Conservation (phyloP, 164 flowering plant genomes). For the Macadamia tetraphylla region DNA sequence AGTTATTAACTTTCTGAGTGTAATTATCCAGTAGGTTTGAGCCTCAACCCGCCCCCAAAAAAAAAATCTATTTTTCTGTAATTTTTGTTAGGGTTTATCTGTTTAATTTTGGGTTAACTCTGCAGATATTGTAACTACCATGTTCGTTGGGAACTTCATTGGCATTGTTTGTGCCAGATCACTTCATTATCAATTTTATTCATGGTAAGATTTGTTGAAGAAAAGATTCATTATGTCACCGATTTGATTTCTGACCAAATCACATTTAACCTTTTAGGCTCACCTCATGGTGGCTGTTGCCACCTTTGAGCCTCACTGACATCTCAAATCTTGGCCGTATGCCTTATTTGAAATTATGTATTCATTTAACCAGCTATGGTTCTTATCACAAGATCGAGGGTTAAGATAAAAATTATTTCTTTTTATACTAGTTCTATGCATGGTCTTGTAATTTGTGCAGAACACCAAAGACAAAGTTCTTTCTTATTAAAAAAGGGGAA, state of each 20-base stretch:
- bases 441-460: no score
- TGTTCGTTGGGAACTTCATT: conserved; percentile 90
- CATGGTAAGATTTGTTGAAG: conserved; percentile 49
- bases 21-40: neutral
- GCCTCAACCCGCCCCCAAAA: no score
- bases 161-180: conserved; percentile 87
- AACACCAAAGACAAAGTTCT: no score
- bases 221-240: neutral
- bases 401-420: no score
- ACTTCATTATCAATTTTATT: conserved; percentile 92
- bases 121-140: conserved; percentile 71
- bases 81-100: neutral
- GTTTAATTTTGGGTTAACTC: neutral
- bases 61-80: neutral
- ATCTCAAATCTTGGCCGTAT: no score
- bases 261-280: no score
- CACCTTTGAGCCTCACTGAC: neutral
- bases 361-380: no score
- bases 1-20: conserved; percentile 18
- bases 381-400: no score
- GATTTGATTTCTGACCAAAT: neutral
- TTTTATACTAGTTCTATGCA: no score
- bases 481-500: no score
- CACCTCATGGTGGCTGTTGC: neutral
- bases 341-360: no score